phyloP scores from a whole-genome alignment of 1,284 basidiomycete genomes.

The Laetiporus sulphureus region DNA sequence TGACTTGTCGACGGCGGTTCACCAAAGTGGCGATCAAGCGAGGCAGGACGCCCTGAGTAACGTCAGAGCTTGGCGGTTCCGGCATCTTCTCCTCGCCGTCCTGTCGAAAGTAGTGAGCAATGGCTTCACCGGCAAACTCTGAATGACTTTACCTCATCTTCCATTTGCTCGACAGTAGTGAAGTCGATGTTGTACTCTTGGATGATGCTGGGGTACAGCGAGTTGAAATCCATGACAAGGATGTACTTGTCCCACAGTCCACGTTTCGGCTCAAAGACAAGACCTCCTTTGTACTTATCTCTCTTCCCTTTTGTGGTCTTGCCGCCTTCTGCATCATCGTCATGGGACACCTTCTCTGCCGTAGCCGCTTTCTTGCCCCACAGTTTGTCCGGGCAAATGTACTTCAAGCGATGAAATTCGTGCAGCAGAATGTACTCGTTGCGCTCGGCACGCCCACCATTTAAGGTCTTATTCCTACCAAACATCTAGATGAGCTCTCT shows the following conservation, averaged over 20 bases:
- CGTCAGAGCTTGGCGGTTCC: conserved; percentile 73
- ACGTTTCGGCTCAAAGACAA: conserved; percentile 96
- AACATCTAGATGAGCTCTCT: not conserved
- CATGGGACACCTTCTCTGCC: conserved; percentile 57
- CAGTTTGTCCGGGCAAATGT: conserved; percentile 93
- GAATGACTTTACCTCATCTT: conserved; percentile 47
- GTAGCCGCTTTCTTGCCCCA: conserved; percentile 69
- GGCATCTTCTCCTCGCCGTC: conserved; percentile 83
- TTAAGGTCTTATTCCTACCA: conserved; percentile 86
- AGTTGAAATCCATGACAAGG: conserved; percentile 99
- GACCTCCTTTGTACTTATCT: conserved; percentile 98
- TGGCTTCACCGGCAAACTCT: not conserved
- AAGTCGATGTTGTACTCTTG: conserved; percentile 99
- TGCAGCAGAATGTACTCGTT: conserved; percentile 99
- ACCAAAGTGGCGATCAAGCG: conserved; percentile 95
- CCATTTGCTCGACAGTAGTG: conserved; percentile 81
- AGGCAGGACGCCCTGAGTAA: conserved; percentile 86
- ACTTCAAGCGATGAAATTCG: conserved; percentile 96
- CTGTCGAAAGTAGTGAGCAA: conserved; percentile 29
- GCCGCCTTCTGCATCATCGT: conserved; percentile 47
- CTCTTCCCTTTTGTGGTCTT: conserved; percentile 66
- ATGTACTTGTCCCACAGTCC: conserved; percentile 97
- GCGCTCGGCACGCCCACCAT: conserved; percentile 93
- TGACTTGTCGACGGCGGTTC: conserved; percentile 84
- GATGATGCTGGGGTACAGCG: conserved; percentile 97